phyloP scores from a whole-genome alignment of 345 rosid species.

The Citrus inodora region DNA sequence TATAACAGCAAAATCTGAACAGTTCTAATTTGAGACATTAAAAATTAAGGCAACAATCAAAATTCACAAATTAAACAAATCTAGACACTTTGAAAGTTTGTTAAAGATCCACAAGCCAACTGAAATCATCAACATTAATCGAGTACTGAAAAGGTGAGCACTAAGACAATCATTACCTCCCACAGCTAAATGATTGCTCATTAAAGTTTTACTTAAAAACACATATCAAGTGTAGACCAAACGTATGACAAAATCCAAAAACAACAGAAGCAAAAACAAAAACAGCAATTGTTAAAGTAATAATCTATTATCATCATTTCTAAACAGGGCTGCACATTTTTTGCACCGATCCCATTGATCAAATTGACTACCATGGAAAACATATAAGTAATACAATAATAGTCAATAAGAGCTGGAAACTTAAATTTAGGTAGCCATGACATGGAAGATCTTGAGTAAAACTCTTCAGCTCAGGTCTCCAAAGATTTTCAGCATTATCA shows the following conservation, averaged over 20 bases:
- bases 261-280: not conserved
- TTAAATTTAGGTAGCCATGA: not conserved
- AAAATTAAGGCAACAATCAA: not conserved
- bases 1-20: not conserved
- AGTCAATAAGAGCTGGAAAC: not conserved
- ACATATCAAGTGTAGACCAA: not conserved
- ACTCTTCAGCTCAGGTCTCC: constrained; percentile 56
- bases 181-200: not conserved
- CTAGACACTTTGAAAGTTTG: not conserved
- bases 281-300: not conserved
- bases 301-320: not conserved
- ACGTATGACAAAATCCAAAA: not conserved
- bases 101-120: not conserved
- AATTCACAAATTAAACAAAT: not conserved
- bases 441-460: constrained; percentile 1
- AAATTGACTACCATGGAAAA: not conserved
- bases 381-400: not conserved
- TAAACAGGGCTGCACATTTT: not conserved
- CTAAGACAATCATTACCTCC: no score
- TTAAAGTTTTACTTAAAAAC: not conserved
- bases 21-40: not conserved
- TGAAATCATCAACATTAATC: not conserved
- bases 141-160: no score
- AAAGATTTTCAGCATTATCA: constrained; percentile 28
- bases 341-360: not conserved